Evolutionary conservation across 768 basidiomycete genomes (phyloP), one percentile per base, ranked within the genome.

Genomic region (Mycena kentingensis): DNA sequence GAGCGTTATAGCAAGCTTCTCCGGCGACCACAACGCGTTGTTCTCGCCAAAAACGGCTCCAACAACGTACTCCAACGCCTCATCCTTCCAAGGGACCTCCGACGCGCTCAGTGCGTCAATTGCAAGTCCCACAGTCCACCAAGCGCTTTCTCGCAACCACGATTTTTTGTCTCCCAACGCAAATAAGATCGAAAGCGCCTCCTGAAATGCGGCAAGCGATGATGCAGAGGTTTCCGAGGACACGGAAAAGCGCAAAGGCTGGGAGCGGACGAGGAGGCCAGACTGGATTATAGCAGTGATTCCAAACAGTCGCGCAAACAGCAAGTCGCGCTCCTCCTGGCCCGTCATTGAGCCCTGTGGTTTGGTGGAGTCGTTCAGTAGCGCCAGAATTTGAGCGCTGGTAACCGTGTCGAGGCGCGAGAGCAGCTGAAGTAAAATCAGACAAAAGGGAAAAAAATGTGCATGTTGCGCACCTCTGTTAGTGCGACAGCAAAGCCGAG

Each of bases 401-500:
- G 90, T 85, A 41, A 97, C 78, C 26, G 90, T 91, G 57, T 83
- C 73, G 60, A 93, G 76, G 38, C 89, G 79, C 28, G 88, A 85
- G 28, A 97, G 73, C 11, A 97, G 76, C 95, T 97, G 49, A 16
- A 46, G 24, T 18, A 34, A 44, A n/a, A 54, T 57, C 11, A 54
- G 53, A 48, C 15, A 22, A 43, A 39, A 27, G 16, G 51, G 51
- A 21, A 13, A 45, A 29, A 46, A 12, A 16, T 36, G 22, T 28
- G 22, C 21, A 49, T 27, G 39, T n/a, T n/a, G 65, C 82, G 60
- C 64, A 96, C 95, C 78, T 97, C 95, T 0, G 96, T 93, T 60
- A 99, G 74, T 27, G 94, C 93, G 37, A 99, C 96, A 8, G 94
- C 93, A 66, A 98, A 99, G 16, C 96, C 96, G 31, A 98, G 74